phyloP scores from a whole-genome alignment of 768 basidiomycete species.

The Fomitopsis pulvina region DNA sequence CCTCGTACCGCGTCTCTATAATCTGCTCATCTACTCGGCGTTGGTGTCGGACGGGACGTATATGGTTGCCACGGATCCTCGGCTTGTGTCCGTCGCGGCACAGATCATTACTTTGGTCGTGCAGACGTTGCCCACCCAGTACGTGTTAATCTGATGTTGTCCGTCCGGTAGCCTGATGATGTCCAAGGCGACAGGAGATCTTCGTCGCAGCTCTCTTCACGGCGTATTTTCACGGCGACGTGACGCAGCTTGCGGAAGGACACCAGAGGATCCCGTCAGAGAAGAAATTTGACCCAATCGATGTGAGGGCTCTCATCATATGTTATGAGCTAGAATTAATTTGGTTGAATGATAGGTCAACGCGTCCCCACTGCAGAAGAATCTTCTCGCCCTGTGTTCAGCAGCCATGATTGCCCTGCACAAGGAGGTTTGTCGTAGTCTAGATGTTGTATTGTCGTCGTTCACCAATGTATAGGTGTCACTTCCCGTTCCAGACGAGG shows the following conservation, averaged over 20 bases:
- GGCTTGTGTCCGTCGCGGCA: conserved; percentile 56
- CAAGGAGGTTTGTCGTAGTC: conserved; percentile 49
- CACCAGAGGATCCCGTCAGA: conserved; percentile 41
- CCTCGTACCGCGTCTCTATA: conserved; percentile 66
- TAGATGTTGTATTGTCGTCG: neutral
- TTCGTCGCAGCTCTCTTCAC: conserved; percentile 46
- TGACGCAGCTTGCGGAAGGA: conserved; percentile 47
- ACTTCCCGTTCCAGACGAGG: conserved; percentile 42
- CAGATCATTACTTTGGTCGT: conserved; percentile 63
- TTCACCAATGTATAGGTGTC: conserved; percentile 34
- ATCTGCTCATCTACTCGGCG: conserved; percentile 46
- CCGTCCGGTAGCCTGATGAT: conserved; percentile 4
- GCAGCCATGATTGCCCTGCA: conserved; percentile 58
- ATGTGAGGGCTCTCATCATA: conserved; percentile 29
- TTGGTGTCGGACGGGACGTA: conserved; percentile 16
- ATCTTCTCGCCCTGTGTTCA: conserved; percentile 61
- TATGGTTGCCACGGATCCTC: conserved; percentile 33
- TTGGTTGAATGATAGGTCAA: conserved; percentile 28
- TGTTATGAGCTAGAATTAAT: neutral
- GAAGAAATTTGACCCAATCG: conserved; percentile 41
- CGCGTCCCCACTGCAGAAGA: conserved; percentile 45
- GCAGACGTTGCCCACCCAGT: conserved; percentile 61
- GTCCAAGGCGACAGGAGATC: conserved; percentile 54
- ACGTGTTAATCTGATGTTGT: conserved; percentile 26
- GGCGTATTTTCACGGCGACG: conserved; percentile 49